These are phyloP conservation scores for Crucibulum laeve DNA, from an alignment of 768 basidiomycete genomes.

Conservation along the genomic window DNA sequence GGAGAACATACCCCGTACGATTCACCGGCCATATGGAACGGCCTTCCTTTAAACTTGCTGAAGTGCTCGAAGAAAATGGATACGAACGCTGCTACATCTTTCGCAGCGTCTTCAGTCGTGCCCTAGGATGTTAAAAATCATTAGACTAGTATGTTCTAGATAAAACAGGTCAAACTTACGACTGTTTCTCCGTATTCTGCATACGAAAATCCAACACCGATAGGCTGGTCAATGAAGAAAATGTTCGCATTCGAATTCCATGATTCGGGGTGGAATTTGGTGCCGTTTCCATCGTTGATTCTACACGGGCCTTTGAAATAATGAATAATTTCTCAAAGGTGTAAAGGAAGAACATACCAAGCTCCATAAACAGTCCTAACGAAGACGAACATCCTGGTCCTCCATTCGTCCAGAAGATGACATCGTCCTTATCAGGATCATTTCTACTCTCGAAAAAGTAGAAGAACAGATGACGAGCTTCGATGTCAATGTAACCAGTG, in stretches of 20 bases:
- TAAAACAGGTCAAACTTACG: conserved; percentile 24
- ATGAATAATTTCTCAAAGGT: neutral
- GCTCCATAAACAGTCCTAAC: conserved; percentile 70
- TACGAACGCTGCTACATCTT: conserved; percentile 68
- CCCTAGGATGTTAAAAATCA: conserved; percentile 27
- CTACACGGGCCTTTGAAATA: conserved; percentile 57
- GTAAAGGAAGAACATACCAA: conserved; percentile 35
- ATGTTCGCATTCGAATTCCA: conserved; percentile 70
- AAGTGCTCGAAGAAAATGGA: conserved; percentile 75
- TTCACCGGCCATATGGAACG: conserved; percentile 68
- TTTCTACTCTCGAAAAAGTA: conserved; percentile 75
- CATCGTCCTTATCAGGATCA: conserved; percentile 55
- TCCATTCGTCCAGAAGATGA: conserved; percentile 55
- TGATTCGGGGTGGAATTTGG: conserved; percentile 52
- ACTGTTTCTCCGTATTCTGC: conserved; percentile 61
- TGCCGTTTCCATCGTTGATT: conserved; percentile 44
- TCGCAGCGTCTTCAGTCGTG: conserved; percentile 63
- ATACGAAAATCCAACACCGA: conserved; percentile 60
- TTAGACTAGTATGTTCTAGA: neutral
- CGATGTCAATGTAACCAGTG: conserved; percentile 65
- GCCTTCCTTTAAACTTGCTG: conserved; percentile 60
- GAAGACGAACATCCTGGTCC: conserved; percentile 42
- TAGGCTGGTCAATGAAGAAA: conserved; percentile 60
- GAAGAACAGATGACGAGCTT: conserved; percentile 64
- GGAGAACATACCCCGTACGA: conserved; percentile 61